Base-by-base conservation (phyloP, 202 grass and related monocot genomes). In the Digitaria exilis region DNA sequence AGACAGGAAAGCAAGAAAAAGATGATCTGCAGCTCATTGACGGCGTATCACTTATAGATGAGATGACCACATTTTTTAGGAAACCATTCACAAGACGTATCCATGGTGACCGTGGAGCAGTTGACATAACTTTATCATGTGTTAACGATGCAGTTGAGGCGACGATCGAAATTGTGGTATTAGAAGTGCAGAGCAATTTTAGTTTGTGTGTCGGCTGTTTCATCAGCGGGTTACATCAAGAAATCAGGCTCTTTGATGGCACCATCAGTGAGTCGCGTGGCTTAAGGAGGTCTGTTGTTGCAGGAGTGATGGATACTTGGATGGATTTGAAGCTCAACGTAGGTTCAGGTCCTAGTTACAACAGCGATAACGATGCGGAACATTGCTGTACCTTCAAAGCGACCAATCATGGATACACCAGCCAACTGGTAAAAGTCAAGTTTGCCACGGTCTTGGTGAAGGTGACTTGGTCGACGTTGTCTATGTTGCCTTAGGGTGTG, bases 391-490 rank as follows among this genome's bases (percentile, higher is more conserved):
- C 39, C 65, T 44, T 69, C 65, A 44, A 69, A 44, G 13, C 54
- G 5, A 69, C 39, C 12, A 69, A 69, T 69, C 65, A 69, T 69
- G 65, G 65, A 69, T 69, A 41, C 37, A 69, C 0, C n/a, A 4
- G n/a, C 41, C 65, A 69, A 25, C 37, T 7, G 5, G 39, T 68
- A 42, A 68, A 68, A n/a, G 21, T 24, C 12, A 5, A 42, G 21
- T 68, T 68, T 42, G 35, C 5, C 21, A 24, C 21, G 5, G 43
- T 68, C n/a, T 43, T 67, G 34, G 65, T 68, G 65, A 67, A 67
- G 65, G 65, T 66, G 63, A 41, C 63, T 8, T 66, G 63, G 63
- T 68, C 65, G n/a, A 42, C 65, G 37, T 24, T 43, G 11, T 68
- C 35, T 15, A 2, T 41, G 54, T 18, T 41, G 54, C 19, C 54